Evolutionary conservation across 768 basidiomycete species (phyloP).

Genomic region (Pleurotus djamor): DNA sequence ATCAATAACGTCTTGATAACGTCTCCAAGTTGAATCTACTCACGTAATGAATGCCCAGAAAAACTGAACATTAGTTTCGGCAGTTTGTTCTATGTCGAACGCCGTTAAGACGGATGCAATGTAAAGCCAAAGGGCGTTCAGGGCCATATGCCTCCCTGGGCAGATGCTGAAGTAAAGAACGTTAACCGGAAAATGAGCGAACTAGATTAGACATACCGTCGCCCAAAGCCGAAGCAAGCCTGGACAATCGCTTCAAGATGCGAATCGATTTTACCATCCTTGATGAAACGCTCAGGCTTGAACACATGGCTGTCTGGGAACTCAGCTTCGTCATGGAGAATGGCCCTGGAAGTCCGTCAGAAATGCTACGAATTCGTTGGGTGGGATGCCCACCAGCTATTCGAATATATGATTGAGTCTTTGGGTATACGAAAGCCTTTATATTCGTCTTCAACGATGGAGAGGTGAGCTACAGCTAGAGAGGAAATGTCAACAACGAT

Average conservation of each 20-base stretch:
- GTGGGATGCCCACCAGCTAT: background rate
- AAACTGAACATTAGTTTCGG: background rate
- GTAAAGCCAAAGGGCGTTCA: slow-evolving; percentile 5
- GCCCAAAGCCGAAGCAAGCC: background rate
- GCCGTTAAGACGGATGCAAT: slow-evolving; percentile 9
- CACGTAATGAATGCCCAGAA: background rate
- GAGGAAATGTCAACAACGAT: background rate
- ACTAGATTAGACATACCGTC: background rate
- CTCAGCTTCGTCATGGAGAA: background rate
- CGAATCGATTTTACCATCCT: background rate
- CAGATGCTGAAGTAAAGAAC: slow-evolving; percentile 1
- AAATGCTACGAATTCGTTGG: background rate
- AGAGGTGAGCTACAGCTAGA: slow-evolving; percentile 27
- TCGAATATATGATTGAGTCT: slow-evolving; percentile 25
- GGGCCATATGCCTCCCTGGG: slow-evolving; percentile 4
- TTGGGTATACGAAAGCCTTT: slow-evolving; percentile 43
- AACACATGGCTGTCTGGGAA: background rate
- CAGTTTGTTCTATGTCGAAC: slow-evolving; percentile 1
- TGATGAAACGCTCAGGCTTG: background rate
- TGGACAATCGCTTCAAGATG: background rate
- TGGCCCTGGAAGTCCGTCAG: background rate
- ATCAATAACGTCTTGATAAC: too few relatives aligned
- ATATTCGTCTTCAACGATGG: slow-evolving; percentile 40
- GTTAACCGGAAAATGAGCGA: background rate
- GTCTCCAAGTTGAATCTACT: background rate